Evolutionary conservation across 768 basidiomycete species (phyloP), one percentile per base, ranked within the genome.

Genomic region (Lanmaoa pseudosensibilis): DNA sequence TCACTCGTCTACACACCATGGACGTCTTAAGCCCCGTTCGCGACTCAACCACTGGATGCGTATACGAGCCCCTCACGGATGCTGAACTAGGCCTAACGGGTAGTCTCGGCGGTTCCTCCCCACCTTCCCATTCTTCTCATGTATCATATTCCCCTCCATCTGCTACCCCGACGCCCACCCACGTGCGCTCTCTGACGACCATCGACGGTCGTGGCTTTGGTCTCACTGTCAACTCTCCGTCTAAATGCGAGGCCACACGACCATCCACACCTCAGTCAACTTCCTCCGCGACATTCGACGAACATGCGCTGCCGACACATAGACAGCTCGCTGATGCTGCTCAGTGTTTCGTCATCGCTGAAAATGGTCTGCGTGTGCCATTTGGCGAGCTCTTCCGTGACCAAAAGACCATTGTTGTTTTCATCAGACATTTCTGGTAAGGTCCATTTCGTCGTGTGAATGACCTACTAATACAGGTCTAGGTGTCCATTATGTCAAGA

Each of bases 401-500:
- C 12, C 75, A 77, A 58, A 80, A 76, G 67, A 88, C 87, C 1
- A 80, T 94, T 59, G 84, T 93, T 50, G 73, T 94, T 40, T 96
- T 96, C 75, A 87, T 97, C 59, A 79, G 94, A 41, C 90, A 93
- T 71, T 94, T 94, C 73, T 90, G 86, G 89, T 82, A 48, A 55
- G 69, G 61, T 23, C 11, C 43, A 46, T 41, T 38, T 21, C 46
- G 25, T 50, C 52, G 45, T 54, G 46, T 33, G 55, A 56, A 56
- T 12, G 16, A 49, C 18, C 19, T 46, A 27, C 44, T 62, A 46
- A 59, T 50, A 50, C 23, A n/a, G 0, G 6, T 44, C 5, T 40
- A 82, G 84, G 81, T 94, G 92, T 66, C 87, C 90, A 0, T 72
- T 85, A 13, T 92, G 90, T 70, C 91, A 93, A 66, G 93, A 96